Evolutionary conservation across 2,329 filamentous ascomycete genomes (phyloP), one percentile per base, ranked within the genome.

Genomic region (Ophiostoma populinum): DNA sequence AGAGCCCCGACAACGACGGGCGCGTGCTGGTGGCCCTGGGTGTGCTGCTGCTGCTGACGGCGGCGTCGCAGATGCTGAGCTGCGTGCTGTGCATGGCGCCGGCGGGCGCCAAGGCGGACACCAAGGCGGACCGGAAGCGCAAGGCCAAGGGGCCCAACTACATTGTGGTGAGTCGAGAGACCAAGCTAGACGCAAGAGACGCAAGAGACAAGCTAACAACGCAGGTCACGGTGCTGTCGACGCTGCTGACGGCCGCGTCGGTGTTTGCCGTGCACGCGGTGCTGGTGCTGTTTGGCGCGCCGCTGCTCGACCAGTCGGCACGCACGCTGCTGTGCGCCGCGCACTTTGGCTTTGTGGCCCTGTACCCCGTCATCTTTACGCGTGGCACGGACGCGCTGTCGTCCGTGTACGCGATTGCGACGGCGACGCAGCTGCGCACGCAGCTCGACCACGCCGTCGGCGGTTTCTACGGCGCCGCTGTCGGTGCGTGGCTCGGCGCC

Each of bases 401-500:
- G n/a, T n/a, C n/a, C n/a, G n/a, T n/a, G n/a, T n/a, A n/a, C n/a
- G n/a, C n/a, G n/a, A n/a, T n/a, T n/a, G n/a, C n/a, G n/a, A n/a
- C 42, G 2, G 68, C 80, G 13, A 63, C 72, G 32, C 59, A 75
- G 17, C 29, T 31, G 13, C 66, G 65, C 28, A 22, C 34, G 36
- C 83, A 37, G 25, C 59, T 90, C 16, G 90, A 95, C 54, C 80
- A 86, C 51, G 72, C 81, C 0, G 90, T 83, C 57, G 87, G 85
- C 3, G 82, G 73, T 2, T 65, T 82, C 8, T 55, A 86, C n/a
- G 90, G 90, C 5, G 75, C 74, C 0, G 60, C 78, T 18, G 48
- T 87, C 1, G 90, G 90, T 6, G 83, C 82, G 26, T 95, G 90
- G 90, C 59, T 93, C 27, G 90, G 90, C 4, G 90, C 90, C 7